Evolutionary conservation across 176 grass and related monocot genomes (phyloP), one percentile per base, ranked within the genome.

Genomic region (Paspalum notatum): DNA sequence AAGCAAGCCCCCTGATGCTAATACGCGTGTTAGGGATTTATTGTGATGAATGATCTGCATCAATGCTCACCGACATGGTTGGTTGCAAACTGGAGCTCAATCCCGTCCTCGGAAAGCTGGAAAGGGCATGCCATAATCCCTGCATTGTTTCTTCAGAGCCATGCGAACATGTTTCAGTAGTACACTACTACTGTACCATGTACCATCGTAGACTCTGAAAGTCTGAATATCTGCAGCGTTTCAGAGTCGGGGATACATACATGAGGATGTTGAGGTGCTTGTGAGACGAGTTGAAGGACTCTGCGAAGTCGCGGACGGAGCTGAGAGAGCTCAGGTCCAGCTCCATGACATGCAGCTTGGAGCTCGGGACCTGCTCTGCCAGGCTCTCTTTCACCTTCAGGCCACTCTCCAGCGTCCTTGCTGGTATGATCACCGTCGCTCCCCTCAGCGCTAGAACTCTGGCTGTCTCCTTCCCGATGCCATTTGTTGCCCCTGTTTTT

Each of bases 41-140:
- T 44, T 74, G 43, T 15, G 21, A 62, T 40, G 13, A 68, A 38
- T 66, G 32, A 39, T 1, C 9, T 10, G 13, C 3, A 17, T 72
- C 32, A 4, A 3, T 43, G 60, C 73, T 50, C 84, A 94, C 92
- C 95, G 5, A 92, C 68, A 68, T 94, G 92, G 80, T 97, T 97
- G 0, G 90, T 97, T 4, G 95, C 90, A 13, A 94, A 97, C 11
- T 97, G 95, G 59, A 92, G 71, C 65, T 97, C 95, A 51, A 97
- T 81, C 38, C 90, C 95, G 89, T 94, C 91, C 40, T 56, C 80
- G 38, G 94, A 94, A 22, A 91, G 67, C 63, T 90, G 55, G 76
- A 86, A 97, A 50, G 91, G 94, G 61, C 94, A 97, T 1, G 78
- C 91, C 94, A 97, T 97, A 68, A 94, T 85, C 39, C 89, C 95